Evolutionary conservation across 1,139 yeast genomes (phyloP), one percentile per base, ranked within the genome.

Genomic region (Protomyces lactucae-debilis): DNA sequence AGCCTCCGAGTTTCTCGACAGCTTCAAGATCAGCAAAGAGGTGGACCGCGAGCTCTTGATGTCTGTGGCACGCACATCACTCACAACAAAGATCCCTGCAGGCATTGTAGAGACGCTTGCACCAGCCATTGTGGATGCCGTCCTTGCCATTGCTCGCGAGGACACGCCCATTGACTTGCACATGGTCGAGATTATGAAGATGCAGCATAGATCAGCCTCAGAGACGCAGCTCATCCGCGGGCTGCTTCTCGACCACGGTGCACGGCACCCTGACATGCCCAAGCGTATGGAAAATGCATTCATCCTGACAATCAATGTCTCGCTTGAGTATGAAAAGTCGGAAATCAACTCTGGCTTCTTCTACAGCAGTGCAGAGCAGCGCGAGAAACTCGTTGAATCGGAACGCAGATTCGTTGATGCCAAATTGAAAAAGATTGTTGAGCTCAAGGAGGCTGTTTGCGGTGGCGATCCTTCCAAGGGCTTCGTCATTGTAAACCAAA

Each of bases 261-360:
- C 97, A 16, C 85, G 99, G 75, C 99, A 95, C 79, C 99, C 99
- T 52, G 99, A 93, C 76, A 95, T 95, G 99, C 99, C 99, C 66
- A 88, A 85, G 71, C 78, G 85, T 65, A 87, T 93, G 25, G 83
- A 84, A 70, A 89, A 93, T 76, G 97, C 97, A 1, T 80, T 84
- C 72, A 85, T 95, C 54, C 81, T 95, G 73, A 95, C 90, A 61
- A 81, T 95, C 72, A 95, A 95, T 75, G 99, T 95, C 55, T 88
- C 96, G 3, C 80, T 95, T 71, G 99, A 95, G 77, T 95, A 93
- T 75, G 99, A 95, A 75, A 95, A 95, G 80, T 90, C 97, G 52
- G 99, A 95, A 78, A 97, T 95, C 66, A 95, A 95, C 78, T 89
- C 97, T 1, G 95, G 98, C 4, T 93, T 95, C 76, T 95, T 86